Base-by-base conservation (phyloP, 2,329 filamentous ascomycete species). In the Parastagonospora avenae region DNA sequence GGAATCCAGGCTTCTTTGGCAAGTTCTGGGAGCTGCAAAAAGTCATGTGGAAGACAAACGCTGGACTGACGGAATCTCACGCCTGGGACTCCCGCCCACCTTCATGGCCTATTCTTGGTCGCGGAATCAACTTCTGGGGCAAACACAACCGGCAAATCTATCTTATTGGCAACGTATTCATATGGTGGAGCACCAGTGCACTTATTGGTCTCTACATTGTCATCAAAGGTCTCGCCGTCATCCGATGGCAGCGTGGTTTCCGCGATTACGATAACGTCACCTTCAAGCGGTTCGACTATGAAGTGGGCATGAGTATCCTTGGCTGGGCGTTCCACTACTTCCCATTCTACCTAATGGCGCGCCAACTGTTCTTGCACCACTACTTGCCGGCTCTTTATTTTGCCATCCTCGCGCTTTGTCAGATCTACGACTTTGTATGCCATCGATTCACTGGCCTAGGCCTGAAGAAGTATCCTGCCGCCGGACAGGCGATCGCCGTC, bases 81-180 rank as follows among this genome's bases (percentile, higher is more conserved):
- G 91, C 92, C 45, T 99, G 95, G 94, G 94, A 99, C 73, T 97
- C 94, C 40, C 90, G 94, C 39, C 94, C 94, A 29, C 85, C 86
- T 30, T 93, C 92, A 6, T 99, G 94, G 94, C 94, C 94, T 16
- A 84, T 95, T 50, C 85, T 99, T 45, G 85, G 85, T 62, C 91
- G 94, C 56, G 94, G 94, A 67, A 99, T 99, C 82, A 99, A 99
- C 80, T 99, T 99, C 82, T 99, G 94, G 94, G 92, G 93, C 60
- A 92, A 89, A 67, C 84, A 97, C 67, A 83, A 96, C 74, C 91
- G 92, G 54, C 94, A 99, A 74, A 92, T 99, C 64, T 99, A 99
- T 75, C 87, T 99, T 15, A 87, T 97, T 49, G 94, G 94, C 48
- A 97, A 99, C 4, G 28, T 40, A 41, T 2, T 97, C 50, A 88